Conservation (phyloP, 495 filamentous ascomycete species). For the Xylaria flabelliformis region DNA sequence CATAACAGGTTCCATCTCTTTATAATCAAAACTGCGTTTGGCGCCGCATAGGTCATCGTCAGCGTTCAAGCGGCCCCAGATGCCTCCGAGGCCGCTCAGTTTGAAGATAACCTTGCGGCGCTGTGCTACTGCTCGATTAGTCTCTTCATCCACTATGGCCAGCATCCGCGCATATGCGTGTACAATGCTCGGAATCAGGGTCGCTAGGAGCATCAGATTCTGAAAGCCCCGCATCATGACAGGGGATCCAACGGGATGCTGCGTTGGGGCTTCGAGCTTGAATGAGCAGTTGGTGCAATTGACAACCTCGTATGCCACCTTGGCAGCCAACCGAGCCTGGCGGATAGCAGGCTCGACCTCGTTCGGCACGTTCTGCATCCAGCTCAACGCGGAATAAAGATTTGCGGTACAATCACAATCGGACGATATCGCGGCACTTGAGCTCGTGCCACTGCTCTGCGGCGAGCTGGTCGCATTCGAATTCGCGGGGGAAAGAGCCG, state of each 20-base stretch:
- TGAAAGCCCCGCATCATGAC: constrained; percentile 54
- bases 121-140: constrained; percentile 44
- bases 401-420: constrained; percentile 44
- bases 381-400: constrained; percentile 54
- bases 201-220: constrained; percentile 71
- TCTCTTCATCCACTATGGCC: constrained; percentile 51
- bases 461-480: constrained; percentile 35
- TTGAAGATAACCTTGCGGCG: constrained; percentile 51
- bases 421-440: constrained; percentile 11
- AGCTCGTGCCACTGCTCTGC: constrained; percentile 31
- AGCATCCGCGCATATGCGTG: constrained; percentile 62
- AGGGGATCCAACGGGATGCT: not conserved
- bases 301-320: constrained; percentile 62
- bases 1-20: constrained; percentile 51
- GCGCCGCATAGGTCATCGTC: constrained; percentile 33
- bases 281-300: constrained; percentile 64
- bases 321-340: constrained; percentile 63
- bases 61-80: constrained; percentile 42
- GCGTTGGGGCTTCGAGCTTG: constrained; percentile 34
- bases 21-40: constrained; percentile 34
- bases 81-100: constrained; percentile 54
- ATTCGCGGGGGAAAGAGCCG: constrained; percentile 30
- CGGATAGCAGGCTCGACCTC: constrained; percentile 54
- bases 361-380: constrained; percentile 52
- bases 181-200: constrained; percentile 66